Conservation (phyloP, 1,139 yeast genomes). For the Yamadazyma atlantica region DNA sequence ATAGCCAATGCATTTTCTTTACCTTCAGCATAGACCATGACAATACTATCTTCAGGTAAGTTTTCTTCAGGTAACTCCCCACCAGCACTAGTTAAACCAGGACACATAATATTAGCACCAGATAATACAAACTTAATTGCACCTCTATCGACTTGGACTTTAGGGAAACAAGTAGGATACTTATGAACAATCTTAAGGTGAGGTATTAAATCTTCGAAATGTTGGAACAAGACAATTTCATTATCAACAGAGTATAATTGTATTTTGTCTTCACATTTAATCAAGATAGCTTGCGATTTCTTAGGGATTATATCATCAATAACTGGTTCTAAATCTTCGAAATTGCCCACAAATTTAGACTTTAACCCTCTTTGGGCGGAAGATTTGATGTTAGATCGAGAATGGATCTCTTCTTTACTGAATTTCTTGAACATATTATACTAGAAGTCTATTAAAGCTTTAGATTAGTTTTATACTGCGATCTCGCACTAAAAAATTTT, state of each 20-base stretch:
- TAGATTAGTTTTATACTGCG: not conserved
- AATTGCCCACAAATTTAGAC: slow-evolving; percentile 67
- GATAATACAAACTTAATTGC: slow-evolving; percentile 92
- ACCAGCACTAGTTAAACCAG: slow-evolving; percentile 91
- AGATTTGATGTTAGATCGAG: slow-evolving; percentile 88
- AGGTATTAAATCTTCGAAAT: slow-evolving; percentile 83
- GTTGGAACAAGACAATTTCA: slow-evolving; percentile 77
- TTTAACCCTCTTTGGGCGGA: slow-evolving; percentile 87
- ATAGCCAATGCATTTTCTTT: slow-evolving; percentile 89
- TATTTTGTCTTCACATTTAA: slow-evolving; percentile 88
- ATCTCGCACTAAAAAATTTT: not conserved
- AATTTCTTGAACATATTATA: slow-evolving; percentile 63
- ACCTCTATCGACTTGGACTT: slow-evolving; percentile 91
- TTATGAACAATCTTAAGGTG: slow-evolving; percentile 75
- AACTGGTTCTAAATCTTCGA: slow-evolving; percentile 67
- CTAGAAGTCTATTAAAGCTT: not conserved
- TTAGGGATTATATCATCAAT: slow-evolving; percentile 87
- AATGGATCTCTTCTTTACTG: slow-evolving; percentile 82
- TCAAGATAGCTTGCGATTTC: slow-evolving; percentile 78
- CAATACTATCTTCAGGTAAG: slow-evolving; percentile 64
- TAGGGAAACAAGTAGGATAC: slow-evolving; percentile 79
- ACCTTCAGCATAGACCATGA: slow-evolving; percentile 88
- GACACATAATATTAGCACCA: slow-evolving; percentile 97
- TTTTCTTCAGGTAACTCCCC: slow-evolving; percentile 78
- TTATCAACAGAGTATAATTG: slow-evolving; percentile 74